These are phyloP conservation scores for Trichoderma arundinaceum DNA, from an alignment of 2,329 filamentous ascomycete species.

Conservation along the genomic window DNA sequence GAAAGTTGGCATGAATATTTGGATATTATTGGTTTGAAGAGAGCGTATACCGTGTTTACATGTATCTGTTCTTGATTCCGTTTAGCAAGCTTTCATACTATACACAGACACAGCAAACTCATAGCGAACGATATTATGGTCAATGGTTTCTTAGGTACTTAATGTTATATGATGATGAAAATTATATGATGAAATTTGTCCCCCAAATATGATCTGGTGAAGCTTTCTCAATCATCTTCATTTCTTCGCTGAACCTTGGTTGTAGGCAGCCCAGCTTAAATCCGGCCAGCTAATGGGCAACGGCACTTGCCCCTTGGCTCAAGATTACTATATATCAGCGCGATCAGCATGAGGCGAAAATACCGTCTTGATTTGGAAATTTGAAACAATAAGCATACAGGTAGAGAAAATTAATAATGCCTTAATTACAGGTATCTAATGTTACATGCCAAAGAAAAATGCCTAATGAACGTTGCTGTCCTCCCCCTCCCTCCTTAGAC, in stretches of 20 bases:
- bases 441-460: constrained; percentile 4
- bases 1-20: not conserved
- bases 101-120: constrained; percentile 16
- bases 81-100: constrained; percentile 15
- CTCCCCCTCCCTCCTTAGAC: not conserved
- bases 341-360: too few relatives aligned
- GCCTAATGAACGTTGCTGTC: constrained; percentile 7
- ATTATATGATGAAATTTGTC: constrained; percentile 14
- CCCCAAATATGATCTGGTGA: too few relatives aligned
- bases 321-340: too few relatives aligned
- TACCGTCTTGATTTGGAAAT: too few relatives aligned
- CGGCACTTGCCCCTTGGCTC: too few relatives aligned
- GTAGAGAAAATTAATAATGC: too few relatives aligned
- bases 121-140: constrained; percentile 20
- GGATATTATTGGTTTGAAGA: not conserved
- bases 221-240: too few relatives aligned
- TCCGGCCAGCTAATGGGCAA: too few relatives aligned
- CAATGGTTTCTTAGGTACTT: constrained; percentile 7
- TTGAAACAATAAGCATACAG: too few relatives aligned
- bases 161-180: constrained; percentile 22
- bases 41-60: constrained; percentile 1
- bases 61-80: constrained; percentile 20
- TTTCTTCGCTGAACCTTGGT: too few relatives aligned
- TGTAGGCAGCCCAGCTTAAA: too few relatives aligned
- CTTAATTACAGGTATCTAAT: not conserved